phyloP scores from a whole-genome alignment of 2,329 filamentous ascomycete genomes.

The Aphanocladium album region DNA sequence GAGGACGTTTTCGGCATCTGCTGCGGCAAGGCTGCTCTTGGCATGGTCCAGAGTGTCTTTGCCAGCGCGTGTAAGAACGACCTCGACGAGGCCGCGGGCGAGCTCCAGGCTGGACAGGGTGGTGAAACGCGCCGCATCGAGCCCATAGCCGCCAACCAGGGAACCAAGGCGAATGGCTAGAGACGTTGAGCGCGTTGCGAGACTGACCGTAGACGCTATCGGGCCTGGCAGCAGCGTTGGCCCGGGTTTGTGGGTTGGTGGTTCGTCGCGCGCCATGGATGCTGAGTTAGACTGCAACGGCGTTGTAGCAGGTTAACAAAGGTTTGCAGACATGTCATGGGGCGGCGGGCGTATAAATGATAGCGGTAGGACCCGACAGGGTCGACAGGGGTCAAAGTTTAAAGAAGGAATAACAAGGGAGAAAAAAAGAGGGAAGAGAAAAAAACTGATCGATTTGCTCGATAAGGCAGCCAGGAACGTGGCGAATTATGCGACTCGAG shows the following conservation, averaged over 20 bases:
- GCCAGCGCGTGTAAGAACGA: slow-evolving; percentile 48
- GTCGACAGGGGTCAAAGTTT: not conserved
- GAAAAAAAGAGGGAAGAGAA: not conserved
- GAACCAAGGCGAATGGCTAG: slow-evolving; percentile 51
- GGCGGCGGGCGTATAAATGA: not conserved
- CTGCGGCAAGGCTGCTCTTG: slow-evolving; percentile 40
- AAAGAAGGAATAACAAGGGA: not conserved
- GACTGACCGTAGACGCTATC: slow-evolving; percentile 54
- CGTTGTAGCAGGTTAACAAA: not conserved
- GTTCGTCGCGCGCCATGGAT: slow-evolving; percentile 3
- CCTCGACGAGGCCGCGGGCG: slow-evolving; percentile 49
- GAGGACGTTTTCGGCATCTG: slow-evolving; percentile 52
- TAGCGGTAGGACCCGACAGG: not conserved
- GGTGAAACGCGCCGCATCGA: slow-evolving; percentile 50
- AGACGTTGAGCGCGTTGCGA: slow-evolving; percentile 56
- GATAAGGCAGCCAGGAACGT: not conserved
- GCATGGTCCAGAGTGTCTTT: slow-evolving; percentile 43
- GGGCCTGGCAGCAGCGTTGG: slow-evolving; percentile 52
- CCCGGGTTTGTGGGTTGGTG: slow-evolving; percentile 20
- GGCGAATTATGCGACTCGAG: slow-evolving; percentile 7
- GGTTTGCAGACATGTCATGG: not conserved
- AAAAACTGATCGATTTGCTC: not conserved
- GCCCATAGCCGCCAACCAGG: slow-evolving; percentile 45
- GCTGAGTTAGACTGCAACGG: not conserved
- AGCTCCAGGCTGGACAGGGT: slow-evolving; percentile 54